Evolutionary conservation across 495 filamentous ascomycete species (phyloP).

Genomic region (Rostrohypoxylon terebratum): DNA sequence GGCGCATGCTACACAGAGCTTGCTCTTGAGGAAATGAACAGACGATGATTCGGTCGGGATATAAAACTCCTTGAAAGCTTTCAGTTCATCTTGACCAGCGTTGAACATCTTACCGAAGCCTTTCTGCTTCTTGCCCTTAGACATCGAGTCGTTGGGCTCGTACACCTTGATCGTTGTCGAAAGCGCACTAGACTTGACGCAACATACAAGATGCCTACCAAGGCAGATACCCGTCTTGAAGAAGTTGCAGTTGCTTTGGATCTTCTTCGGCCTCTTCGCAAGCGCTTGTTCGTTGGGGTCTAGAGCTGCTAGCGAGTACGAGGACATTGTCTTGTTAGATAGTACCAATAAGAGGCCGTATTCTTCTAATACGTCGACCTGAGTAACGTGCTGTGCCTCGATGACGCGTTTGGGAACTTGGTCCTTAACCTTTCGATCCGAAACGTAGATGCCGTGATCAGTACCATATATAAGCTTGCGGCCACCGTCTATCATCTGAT

Average conservation of each 20-base stretch:
- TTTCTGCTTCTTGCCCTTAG: slow-evolving; percentile 88
- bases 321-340: slow-evolving; percentile 88
- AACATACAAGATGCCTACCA: slow-evolving; percentile 93
- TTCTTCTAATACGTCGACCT: slow-evolving; percentile 95
- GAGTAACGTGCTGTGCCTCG: slow-evolving; percentile 87
- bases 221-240: slow-evolving; percentile 97
- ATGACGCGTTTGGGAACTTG: slow-evolving; percentile 84
- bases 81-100: slow-evolving; percentile 90
- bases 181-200: slow-evolving; percentile 88
- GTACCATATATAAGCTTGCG: slow-evolving; percentile 94
- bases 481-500: slow-evolving; percentile 76
- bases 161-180: slow-evolving; percentile 97
- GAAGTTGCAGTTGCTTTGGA: slow-evolving; percentile 96
- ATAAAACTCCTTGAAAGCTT: slow-evolving; percentile 99
- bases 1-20: slow-evolving; percentile 94
- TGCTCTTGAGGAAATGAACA: slow-evolving; percentile 96
- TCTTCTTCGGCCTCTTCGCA: slow-evolving; percentile 93
- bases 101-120: slow-evolving; percentile 96
- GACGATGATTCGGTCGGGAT: slow-evolving; percentile 96
- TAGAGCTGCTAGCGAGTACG: slow-evolving; percentile 83
- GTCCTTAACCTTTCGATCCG: slow-evolving; percentile 86
- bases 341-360: slow-evolving; percentile 93
- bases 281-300: slow-evolving; percentile 83
- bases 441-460: slow-evolving; percentile 90
- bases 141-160: slow-evolving; percentile 92